Evolutionary conservation across 1,284 basidiomycete species (phyloP), one percentile per base, ranked within the genome.

Genomic region (Rhodotorula sp.): DNA sequence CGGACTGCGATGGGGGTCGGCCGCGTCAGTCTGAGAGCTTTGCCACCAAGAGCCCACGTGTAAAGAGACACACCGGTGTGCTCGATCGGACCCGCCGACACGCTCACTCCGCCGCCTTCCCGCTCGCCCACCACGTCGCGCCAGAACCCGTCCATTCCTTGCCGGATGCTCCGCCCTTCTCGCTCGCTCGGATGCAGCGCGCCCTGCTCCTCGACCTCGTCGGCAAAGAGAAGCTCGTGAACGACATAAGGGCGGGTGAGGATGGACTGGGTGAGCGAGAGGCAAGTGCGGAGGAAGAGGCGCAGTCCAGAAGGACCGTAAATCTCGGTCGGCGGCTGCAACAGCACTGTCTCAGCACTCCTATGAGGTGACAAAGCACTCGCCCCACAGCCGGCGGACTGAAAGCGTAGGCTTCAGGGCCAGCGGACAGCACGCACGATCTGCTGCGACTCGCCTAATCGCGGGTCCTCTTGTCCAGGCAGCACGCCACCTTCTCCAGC

Each of bases 301-400:
- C 93, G 88, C n/a, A 95, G 82, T 17, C 92, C 92, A 4, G 87
- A 86, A 0, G 92, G 92, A 0, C 93, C 93, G 78, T 90, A 95
- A 48, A 96, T 86, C 68, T 94, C 88, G 55, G 95, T 83, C 57
- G 83, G 85, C 1, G 88, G 86, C 86, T 87, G 65, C 21, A 16
- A 46, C 14, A 59, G 27, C 7, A 27, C 44, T 45, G 27, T 9
- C 17, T 41, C 1, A 4, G 14, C 8, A 27, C 19, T 45, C n/a
- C n/a, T n/a, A n/a, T n/a, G n/a, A n/a, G n/a, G n/a, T n/a, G n/a
- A n/a, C n/a, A n/a, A n/a, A n/a, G n/a, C n/a, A n/a, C n/a, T n/a
- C n/a, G n/a, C n/a, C n/a, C n/a, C n/a, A n/a, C n/a, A n/a, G n/a
- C n/a, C n/a, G n/a, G n/a, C n/a, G n/a, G n/a, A n/a, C n/a, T n/a